Evolutionary conservation across 192 early-diverging fungal genomes (phyloP).

Genomic region (Coemansia aciculifera): DNA sequence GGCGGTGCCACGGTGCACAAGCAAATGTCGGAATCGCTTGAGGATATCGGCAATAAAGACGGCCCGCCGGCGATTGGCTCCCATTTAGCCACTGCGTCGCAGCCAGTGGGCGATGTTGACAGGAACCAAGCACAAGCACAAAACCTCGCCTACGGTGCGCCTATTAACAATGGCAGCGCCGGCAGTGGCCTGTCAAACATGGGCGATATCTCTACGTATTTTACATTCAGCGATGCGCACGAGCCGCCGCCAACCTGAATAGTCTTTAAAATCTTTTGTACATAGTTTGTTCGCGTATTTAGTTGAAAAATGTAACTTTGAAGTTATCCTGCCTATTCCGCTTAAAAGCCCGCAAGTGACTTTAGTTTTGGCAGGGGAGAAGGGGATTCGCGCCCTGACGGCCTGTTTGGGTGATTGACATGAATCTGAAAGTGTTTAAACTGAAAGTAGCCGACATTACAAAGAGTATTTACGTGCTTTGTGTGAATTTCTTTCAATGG

Average conservation of each 20-base stretch:
- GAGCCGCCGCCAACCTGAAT: slow-evolving; percentile 8
- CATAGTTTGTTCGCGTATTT: background rate
- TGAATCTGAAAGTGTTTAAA: background rate
- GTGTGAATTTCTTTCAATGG: background rate
- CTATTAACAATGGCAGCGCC: slow-evolving; percentile 1
- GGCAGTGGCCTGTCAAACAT: background rate
- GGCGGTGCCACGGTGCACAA: slow-evolving; percentile 3
- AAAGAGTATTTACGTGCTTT: background rate
- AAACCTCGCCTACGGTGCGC: background rate
- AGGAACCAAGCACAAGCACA: background rate
- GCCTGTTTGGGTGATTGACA: background rate
- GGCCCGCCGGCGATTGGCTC: background rate
- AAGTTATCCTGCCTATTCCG: background rate
- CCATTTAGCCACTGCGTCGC: background rate
- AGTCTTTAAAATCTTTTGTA: background rate
- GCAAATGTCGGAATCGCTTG: slow-evolving; percentile 20
- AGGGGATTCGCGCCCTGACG: background rate
- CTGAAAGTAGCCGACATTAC: background rate
- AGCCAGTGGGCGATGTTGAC: background rate
- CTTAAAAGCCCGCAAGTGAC: background rate
- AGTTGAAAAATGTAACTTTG: background rate
- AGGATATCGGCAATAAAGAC: slow-evolving; percentile 1
- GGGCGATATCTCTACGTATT: slow-evolving; percentile 40
- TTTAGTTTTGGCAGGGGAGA: background rate
- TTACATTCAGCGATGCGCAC: slow-evolving; percentile 37